A percentile compares a stretch with the other conserved stretches of the same genome.
These are phyloP conservation scores for Lophium mytilinum DNA, from an alignment of 495 filamentous ascomycete genomes.

Conservation along the genomic window DNA sequence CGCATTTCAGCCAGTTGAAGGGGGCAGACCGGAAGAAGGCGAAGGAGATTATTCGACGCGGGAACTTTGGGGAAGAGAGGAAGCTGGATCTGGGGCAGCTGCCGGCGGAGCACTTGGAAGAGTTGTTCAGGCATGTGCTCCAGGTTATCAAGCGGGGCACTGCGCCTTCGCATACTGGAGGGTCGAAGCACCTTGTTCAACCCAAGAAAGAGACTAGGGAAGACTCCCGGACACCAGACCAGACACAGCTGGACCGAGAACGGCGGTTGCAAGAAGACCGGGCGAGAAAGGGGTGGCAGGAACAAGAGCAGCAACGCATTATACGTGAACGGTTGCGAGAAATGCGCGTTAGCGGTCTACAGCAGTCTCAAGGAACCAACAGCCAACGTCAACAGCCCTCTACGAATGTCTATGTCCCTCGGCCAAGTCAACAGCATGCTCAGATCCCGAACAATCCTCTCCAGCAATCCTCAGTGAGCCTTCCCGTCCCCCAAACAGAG, in stretches of 20 bases:
- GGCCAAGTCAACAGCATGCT: too few relatives aligned
- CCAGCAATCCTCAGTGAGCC: background rate
- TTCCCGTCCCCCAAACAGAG: background rate
- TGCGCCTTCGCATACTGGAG: too few relatives aligned
- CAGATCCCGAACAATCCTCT: background rate
- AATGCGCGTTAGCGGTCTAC: background rate
- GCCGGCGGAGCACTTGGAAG: background rate
- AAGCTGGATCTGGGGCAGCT: background rate
- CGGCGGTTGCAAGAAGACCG: background rate
- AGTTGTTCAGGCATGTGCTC: background rate
- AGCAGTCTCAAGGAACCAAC: background rate
- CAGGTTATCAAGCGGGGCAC: too few relatives aligned
- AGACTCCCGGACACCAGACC: background rate
- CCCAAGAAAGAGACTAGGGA: too few relatives aligned
- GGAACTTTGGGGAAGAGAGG: background rate
- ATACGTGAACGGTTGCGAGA: background rate
- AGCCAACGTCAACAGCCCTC: background rate
- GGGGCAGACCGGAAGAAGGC: background rate
- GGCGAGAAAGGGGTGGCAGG: background rate
- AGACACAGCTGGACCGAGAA: background rate
- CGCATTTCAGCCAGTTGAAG: background rate
- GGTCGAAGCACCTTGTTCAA: too few relatives aligned
- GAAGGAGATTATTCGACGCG: background rate
- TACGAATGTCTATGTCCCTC: background rate
- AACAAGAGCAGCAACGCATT: background rate